Evolutionary conservation across 306 rosid genomes (phyloP).

Genomic region (Castanea crenata): DNA sequence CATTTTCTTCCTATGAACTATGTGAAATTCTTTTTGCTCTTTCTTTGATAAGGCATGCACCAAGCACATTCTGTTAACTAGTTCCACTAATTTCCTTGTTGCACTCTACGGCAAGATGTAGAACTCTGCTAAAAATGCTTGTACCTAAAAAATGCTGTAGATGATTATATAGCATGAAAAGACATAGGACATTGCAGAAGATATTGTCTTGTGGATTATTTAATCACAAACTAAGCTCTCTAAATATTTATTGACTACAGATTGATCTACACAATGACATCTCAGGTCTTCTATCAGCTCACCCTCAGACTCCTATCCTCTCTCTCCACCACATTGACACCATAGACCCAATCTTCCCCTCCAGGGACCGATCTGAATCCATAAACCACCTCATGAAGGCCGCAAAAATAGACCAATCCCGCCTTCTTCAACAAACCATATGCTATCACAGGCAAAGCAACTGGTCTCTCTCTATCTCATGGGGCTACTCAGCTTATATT

Average conservation of each 20-base stretch:
- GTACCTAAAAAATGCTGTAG: too few relatives aligned
- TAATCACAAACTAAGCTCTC: too few relatives aligned
- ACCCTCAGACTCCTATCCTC: slow-evolving; percentile 36
- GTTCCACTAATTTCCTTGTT: too few relatives aligned
- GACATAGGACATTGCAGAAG: too few relatives aligned
- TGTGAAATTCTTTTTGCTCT: too few relatives aligned
- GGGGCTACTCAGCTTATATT: slow-evolving; percentile 52
- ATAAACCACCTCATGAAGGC: slow-evolving; percentile 41
- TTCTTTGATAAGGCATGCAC: too few relatives aligned
- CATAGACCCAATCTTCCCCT: slow-evolving; percentile 46
- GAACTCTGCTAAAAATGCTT: too few relatives aligned
- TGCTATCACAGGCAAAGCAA: slow-evolving; percentile 44
- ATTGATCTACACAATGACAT: slow-evolving; percentile 39
- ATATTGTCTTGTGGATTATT: too few relatives aligned
- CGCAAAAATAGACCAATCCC: slow-evolving; percentile 26
- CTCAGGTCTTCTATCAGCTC: slow-evolving; percentile 47
- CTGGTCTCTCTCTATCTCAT: slow-evolving; percentile 50
- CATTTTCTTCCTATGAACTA: too few relatives aligned
- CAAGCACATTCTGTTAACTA: too few relatives aligned
- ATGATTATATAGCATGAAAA: too few relatives aligned
- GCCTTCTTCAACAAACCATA: slow-evolving; percentile 50
- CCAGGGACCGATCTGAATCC: slow-evolving; percentile 37
- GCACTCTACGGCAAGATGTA: too few relatives aligned
- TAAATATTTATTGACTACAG: slow-evolving; percentile 6
- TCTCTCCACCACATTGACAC: slow-evolving; percentile 52